Percentiles rank a stretch among this genome's conserved stretches.
Evolutionary conservation across 371 early-diverging fungal genomes (phyloP).

Genomic region (Encephalitozoon hellem): DNA sequence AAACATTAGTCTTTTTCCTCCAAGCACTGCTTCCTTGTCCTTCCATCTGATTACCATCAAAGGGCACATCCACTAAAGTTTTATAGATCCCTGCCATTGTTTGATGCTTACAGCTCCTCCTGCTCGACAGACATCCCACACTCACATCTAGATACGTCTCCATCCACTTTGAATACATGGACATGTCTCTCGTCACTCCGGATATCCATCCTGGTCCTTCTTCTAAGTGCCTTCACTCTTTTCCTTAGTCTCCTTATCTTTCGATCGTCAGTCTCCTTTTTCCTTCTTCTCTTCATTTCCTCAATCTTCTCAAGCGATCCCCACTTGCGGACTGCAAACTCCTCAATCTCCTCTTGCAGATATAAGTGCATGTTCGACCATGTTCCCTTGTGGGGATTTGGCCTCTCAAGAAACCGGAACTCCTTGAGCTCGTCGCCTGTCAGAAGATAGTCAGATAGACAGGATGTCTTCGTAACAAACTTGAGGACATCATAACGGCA

Average conservation of each 20-base stretch:
- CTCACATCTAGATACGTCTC: constrained; percentile 23
- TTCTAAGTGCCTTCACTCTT: constrained; percentile 44
- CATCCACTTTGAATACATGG: constrained; percentile 29
- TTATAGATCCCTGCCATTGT: background rate
- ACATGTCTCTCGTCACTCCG: constrained; percentile 28
- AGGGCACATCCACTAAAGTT: background rate
- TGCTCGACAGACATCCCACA: constrained; percentile 58
- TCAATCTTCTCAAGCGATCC: constrained; percentile 38
- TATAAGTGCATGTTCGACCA: constrained; percentile 60
- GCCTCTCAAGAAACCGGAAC: constrained; percentile 36
- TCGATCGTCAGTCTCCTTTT: constrained; percentile 25
- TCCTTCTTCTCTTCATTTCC: constrained; percentile 33
- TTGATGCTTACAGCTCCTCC: constrained; percentile 48
- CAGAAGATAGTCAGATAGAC: constrained; percentile 54
- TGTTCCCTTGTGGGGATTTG: constrained; percentile 54
- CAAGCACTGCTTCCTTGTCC: background rate
- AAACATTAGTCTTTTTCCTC: background rate
- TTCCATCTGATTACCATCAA: constrained; percentile 27
- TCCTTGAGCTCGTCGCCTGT: constrained; percentile 46
- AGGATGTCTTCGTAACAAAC: constrained; percentile 57
- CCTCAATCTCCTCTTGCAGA: constrained; percentile 46
- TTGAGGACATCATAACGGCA: constrained; percentile 43
- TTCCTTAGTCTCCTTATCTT: constrained; percentile 49
- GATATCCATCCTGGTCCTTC: constrained; percentile 8
- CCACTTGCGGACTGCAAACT: constrained; percentile 50